A percentile compares a stretch with the other conserved stretches of the same genome.
Conservation (phyloP, 176 grass and related monocot genomes). For the bread wheat (Triticum aestivum) region DNA sequence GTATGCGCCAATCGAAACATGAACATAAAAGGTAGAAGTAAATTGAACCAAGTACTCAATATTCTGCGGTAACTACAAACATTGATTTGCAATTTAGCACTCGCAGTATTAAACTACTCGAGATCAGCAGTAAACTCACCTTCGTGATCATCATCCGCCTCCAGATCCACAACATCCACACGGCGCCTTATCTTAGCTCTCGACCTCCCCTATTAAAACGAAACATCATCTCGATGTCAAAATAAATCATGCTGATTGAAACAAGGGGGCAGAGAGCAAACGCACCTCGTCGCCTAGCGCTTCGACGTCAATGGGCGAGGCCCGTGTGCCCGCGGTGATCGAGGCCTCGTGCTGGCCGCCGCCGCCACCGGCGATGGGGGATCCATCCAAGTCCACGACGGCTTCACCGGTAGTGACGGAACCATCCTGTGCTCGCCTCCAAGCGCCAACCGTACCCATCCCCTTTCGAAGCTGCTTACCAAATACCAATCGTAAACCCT, state of each 20-base stretch:
- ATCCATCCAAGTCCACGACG: background rate
- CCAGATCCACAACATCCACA: background rate
- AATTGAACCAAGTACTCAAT: background rate
- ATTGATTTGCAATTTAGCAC: background rate
- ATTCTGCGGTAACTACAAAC: background rate
- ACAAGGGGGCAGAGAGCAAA: background rate
- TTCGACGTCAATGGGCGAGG: constrained; percentile 35
- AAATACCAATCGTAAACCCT: background rate
- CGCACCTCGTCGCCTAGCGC: constrained; percentile 16
- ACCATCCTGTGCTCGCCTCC: background rate
- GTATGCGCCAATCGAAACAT: background rate
- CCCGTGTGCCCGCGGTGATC: background rate
- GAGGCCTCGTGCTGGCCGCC: background rate
- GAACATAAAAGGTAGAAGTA: background rate
- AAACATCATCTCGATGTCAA: background rate
- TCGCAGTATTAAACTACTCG: background rate
- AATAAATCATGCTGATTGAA: background rate
- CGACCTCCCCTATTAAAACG: constrained; percentile 7
- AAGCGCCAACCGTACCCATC: background rate
- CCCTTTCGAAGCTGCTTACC: background rate
- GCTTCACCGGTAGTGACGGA: background rate
- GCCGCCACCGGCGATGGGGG: background rate
- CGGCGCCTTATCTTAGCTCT: background rate
- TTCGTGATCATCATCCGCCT: background rate
- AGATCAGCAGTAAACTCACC: background rate